Conservation (phyloP, 805 yeast species). For the Cyberlindnera mississippiensis region DNA sequence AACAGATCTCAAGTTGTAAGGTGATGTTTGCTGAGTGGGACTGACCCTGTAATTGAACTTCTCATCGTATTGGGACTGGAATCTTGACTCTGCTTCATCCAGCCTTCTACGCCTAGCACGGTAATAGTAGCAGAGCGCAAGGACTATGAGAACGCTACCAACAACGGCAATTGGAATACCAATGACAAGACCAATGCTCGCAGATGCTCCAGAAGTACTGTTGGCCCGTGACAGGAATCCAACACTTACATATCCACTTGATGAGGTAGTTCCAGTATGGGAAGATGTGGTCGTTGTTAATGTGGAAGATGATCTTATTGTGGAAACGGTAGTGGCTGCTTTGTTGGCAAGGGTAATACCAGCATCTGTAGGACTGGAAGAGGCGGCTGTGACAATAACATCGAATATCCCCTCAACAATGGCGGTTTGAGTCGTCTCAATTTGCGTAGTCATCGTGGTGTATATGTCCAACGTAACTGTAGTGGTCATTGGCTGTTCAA, state of each 20-base stretch:
- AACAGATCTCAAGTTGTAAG: slow-evolving; percentile 13
- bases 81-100: slow-evolving; percentile 6
- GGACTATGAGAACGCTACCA: slow-evolving; percentile 9
- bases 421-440: slow-evolving; percentile 13
- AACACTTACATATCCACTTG: not conserved
- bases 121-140: slow-evolving; percentile 17
- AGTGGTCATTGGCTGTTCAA: slow-evolving; percentile 11
- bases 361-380: not conserved
- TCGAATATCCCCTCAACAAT: slow-evolving; percentile 15
- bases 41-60: slow-evolving; percentile 23
- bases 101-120: slow-evolving; percentile 11
- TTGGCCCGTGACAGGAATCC: not conserved
- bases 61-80: slow-evolving; percentile 22
- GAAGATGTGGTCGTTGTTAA: slow-evolving; percentile 5
- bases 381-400: slow-evolving; percentile 3
- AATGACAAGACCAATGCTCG: slow-evolving; percentile 22
- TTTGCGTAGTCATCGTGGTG: slow-evolving; percentile 9
- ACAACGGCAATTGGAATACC: slow-evolving; percentile 27
- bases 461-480: slow-evolving; percentile 6
- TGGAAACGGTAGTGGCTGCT: slow-evolving; percentile 10
- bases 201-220: slow-evolving; percentile 2
- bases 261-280: not conserved
- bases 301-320: slow-evolving; percentile 11
- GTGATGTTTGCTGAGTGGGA: slow-evolving; percentile 9
- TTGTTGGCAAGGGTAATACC: slow-evolving; percentile 15